These are phyloP conservation scores for Zygnema cylindricum DNA, from an alignment of 139 green algal species.

Conservation along the genomic window DNA sequence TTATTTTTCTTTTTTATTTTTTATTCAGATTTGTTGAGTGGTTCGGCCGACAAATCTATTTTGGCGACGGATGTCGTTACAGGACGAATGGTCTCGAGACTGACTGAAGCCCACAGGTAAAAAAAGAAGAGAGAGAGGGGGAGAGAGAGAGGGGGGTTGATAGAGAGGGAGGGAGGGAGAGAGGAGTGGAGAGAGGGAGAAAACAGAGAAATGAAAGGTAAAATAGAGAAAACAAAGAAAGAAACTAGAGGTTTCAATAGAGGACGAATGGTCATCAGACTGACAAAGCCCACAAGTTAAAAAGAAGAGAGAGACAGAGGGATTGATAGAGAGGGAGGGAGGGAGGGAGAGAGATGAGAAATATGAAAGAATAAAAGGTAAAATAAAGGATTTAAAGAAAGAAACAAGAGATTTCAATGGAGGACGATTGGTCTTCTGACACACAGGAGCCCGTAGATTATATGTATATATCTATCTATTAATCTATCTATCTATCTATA, in stretches of 20 bases:
- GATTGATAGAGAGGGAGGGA: neutral
- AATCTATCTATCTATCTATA: too few relatives aligned
- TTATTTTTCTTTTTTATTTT: neutral
- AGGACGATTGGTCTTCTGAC: too few relatives aligned
- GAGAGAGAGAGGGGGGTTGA: neutral
- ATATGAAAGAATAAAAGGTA: too few relatives aligned
- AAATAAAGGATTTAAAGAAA: too few relatives aligned
- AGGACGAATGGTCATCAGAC: neutral
- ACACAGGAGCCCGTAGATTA: too few relatives aligned
- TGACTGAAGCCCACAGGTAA: neutral
- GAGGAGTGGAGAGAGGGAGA: neutral
- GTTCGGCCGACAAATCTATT: neutral
- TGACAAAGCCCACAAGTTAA: neutral
- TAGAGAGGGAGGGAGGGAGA: constrained; percentile 7
- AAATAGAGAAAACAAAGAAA: neutral
- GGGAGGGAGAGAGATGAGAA: too few relatives aligned
- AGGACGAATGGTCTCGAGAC: neutral
- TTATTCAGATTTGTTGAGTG: constrained; percentile 10
- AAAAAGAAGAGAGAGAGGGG: neutral
- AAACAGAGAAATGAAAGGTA: neutral
- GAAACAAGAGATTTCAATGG: too few relatives aligned
- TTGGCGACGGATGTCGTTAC: neutral
- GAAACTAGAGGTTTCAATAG: neutral
- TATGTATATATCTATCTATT: too few relatives aligned
- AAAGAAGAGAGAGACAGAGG: neutral